These are phyloP conservation scores for Epichloe bromicola DNA, from an alignment of 2,329 filamentous ascomycete species.

Conservation along the genomic window DNA sequence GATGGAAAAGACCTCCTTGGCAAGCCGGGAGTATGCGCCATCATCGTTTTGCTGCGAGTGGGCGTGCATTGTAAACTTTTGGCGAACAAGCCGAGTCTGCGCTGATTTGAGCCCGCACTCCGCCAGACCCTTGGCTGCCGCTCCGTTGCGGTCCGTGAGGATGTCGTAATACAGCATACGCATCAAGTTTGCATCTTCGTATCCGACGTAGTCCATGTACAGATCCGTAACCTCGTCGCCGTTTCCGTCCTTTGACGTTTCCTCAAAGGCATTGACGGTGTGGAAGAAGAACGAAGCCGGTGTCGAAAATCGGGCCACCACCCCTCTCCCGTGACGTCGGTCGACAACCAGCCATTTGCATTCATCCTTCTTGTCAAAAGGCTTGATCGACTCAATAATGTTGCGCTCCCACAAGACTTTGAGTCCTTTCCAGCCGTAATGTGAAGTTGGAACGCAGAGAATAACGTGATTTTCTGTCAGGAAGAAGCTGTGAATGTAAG, in stretches of 20 bases:
- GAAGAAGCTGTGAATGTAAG: slow-evolving; percentile 78
- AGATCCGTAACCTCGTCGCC: slow-evolving; percentile 30
- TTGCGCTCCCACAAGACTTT: slow-evolving; percentile 53
- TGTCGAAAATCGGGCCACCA: slow-evolving; percentile 56
- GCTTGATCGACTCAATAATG: slow-evolving; percentile 52
- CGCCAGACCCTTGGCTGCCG: slow-evolving; percentile 29
- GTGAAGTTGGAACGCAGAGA: slow-evolving; percentile 58
- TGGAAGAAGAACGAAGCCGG: slow-evolving; percentile 69
- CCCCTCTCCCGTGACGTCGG: slow-evolving; percentile 43
- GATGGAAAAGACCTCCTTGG: slow-evolving; percentile 30
- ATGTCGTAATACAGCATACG: slow-evolving; percentile 58
- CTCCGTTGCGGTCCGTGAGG: slow-evolving; percentile 39
- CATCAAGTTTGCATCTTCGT: slow-evolving; percentile 52
- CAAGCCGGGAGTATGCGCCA: slow-evolving; percentile 10
- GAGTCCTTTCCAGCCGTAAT: slow-evolving; percentile 43
- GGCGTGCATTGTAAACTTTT: slow-evolving; percentile 26
- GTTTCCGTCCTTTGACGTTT: slow-evolving; percentile 26
- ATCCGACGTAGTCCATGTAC: slow-evolving; percentile 52
- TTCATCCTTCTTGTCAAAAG: slow-evolving; percentile 42
- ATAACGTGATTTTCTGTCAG: slow-evolving; percentile 58
- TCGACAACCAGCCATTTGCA: slow-evolving; percentile 67
- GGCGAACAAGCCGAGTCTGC: slow-evolving; percentile 28
- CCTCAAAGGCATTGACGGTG: slow-evolving; percentile 63
- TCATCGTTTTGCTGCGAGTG: slow-evolving; percentile 2
- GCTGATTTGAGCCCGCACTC: slow-evolving; percentile 23